Evolutionary conservation across 805 yeast species (phyloP).

Genomic region (Kurtzmaniella cleridarum): DNA sequence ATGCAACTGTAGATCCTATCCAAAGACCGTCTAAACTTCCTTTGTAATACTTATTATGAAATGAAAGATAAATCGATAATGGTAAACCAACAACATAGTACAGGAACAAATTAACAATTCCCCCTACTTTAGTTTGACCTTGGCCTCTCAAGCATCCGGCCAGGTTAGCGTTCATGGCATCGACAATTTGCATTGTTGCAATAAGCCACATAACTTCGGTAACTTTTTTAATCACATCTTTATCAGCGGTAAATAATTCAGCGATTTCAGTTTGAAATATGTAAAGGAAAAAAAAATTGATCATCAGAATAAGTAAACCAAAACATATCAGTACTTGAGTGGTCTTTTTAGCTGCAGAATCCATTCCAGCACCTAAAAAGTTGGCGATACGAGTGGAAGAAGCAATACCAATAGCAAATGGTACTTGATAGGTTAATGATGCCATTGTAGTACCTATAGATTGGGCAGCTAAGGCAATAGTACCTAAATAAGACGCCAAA

Average conservation of each 20-base stretch:
- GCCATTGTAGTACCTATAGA: slow-evolving; percentile 44
- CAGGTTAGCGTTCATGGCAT: slow-evolving; percentile 63
- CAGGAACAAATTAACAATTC: slow-evolving; percentile 49
- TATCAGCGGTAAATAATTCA: slow-evolving; percentile 53
- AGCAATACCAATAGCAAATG: slow-evolving; percentile 56
- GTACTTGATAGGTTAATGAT: slow-evolving; percentile 48
- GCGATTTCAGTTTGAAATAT: slow-evolving; percentile 31
- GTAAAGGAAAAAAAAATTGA: slow-evolving; percentile 28
- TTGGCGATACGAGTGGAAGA: slow-evolving; percentile 55
- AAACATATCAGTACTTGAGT: slow-evolving; percentile 33
- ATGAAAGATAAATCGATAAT: slow-evolving; percentile 48
- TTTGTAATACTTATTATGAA: slow-evolving; percentile 35
- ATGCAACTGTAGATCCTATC: slow-evolving; percentile 54
- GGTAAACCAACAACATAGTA: slow-evolving; percentile 65
- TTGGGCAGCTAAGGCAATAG: slow-evolving; percentile 50
- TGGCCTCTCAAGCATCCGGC: slow-evolving; percentile 79
- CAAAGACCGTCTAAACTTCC: slow-evolving; percentile 57
- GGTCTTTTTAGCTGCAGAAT: slow-evolving; percentile 27
- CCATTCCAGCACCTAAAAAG: slow-evolving; percentile 45
- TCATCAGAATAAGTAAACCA: slow-evolving; percentile 28
- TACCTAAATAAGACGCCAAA: slow-evolving; percentile 51
- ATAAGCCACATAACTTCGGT: slow-evolving; percentile 52
- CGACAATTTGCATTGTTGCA: slow-evolving; percentile 66
- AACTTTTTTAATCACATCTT: slow-evolving; percentile 48
- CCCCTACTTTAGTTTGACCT: slow-evolving; percentile 65